These are phyloP conservation scores for Parasitella parasitica DNA, from an alignment of 371 early-diverging fungal genomes.

Conservation along the genomic window DNA sequence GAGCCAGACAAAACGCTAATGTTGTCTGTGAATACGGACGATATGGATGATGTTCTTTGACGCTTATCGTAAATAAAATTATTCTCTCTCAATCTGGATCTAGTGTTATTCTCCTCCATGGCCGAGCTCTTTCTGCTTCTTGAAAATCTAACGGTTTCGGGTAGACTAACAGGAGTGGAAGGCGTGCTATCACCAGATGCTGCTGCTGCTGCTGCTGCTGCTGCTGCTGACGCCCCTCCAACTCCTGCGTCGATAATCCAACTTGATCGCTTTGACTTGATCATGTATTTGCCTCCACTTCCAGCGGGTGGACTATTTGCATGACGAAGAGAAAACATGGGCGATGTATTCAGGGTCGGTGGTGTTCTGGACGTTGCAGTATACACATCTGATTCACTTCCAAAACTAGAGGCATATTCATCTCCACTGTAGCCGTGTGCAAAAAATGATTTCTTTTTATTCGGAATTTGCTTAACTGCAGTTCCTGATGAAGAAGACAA, in stretches of 20 bases:
- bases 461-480: neutral
- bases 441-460: neutral
- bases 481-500: neutral
- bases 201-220: neutral
- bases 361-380: neutral
- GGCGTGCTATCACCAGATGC: conserved; percentile 6
- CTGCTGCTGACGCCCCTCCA: neutral
- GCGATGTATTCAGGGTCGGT: neutral
- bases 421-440: neutral
- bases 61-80: neutral
- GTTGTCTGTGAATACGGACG: conserved; percentile 12
- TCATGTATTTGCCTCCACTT: conserved; percentile 32
- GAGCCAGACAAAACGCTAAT: neutral
- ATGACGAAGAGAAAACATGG: conserved; percentile 18
- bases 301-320: conserved; percentile 24
- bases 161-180: conserved; percentile 21
- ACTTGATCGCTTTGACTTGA: conserved; percentile 29
- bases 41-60: conserved; percentile 4
- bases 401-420: conserved; percentile 15
- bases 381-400: neutral
- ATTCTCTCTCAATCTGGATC: conserved; percentile 8
- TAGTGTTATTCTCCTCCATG: conserved; percentile 1
- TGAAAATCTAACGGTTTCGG: conserved; percentile 7
- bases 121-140: conserved; percentile 11
- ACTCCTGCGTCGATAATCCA: conserved; percentile 23